Evolutionary conservation across 768 basidiomycete genomes (phyloP).

Genomic region (Lentinula sp.): DNA sequence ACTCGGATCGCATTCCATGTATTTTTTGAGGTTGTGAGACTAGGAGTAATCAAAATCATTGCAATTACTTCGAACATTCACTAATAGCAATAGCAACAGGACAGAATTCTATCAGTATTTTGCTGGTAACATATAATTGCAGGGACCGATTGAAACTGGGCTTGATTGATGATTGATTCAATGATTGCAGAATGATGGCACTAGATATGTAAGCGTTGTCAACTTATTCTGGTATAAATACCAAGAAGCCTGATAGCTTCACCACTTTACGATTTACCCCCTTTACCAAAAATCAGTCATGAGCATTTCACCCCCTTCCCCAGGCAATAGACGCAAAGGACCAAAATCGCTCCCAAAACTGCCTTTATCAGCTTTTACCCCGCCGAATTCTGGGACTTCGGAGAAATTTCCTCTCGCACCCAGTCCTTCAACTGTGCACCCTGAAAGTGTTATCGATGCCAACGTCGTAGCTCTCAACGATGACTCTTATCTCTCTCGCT

Average conservation of each 20-base stretch:
- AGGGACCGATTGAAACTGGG: too few species aligned
- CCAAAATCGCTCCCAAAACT: constrained; percentile 64
- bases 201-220: neutral
- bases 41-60: too few species aligned
- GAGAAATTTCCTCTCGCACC: constrained; percentile 65
- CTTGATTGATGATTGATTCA: neutral
- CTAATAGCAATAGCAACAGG: too few species aligned
- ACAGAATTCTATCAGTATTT: too few species aligned
- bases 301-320: constrained; percentile 28
- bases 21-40: too few species aligned
- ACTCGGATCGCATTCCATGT: too few species aligned
- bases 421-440: constrained; percentile 62
- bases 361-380: constrained; percentile 65
- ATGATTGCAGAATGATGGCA: neutral
- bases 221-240: neutral
- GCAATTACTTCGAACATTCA: too few species aligned
- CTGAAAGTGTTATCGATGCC: constrained; percentile 60
- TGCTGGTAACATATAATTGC: too few species aligned
- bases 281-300: constrained; percentile 2
- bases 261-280: neutral
- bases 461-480: constrained; percentile 44
- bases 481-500: constrained; percentile 37
- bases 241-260: neutral
- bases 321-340: constrained; percentile 46
- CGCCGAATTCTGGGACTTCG: constrained; percentile 60